phyloP scores from a whole-genome alignment of 2,329 filamentous ascomycete genomes.

The Ophiocordyceps robertsii region DNA sequence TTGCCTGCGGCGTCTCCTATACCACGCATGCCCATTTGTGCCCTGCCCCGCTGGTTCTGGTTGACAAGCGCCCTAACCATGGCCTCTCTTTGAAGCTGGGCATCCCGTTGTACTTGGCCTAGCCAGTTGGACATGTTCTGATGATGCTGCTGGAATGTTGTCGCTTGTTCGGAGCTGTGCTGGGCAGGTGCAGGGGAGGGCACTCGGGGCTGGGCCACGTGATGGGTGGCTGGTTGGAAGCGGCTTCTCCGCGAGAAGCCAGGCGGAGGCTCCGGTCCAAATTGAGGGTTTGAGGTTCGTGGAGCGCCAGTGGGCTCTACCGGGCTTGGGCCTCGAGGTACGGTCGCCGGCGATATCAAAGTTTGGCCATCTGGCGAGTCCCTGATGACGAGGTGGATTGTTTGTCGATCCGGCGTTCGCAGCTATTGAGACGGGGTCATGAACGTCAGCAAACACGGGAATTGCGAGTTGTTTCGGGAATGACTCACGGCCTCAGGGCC shows the following conservation, averaged over 20 bases:
- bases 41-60: slow-evolving; percentile 28
- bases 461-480: not conserved
- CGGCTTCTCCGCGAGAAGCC: slow-evolving; percentile 15
- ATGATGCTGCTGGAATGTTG: slow-evolving; percentile 23
- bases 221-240: slow-evolving; percentile 12
- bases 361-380: slow-evolving; percentile 19
- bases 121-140: slow-evolving; percentile 31
- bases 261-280: slow-evolving; percentile 15
- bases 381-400: slow-evolving; percentile 39
- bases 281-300: slow-evolving; percentile 6
- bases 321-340: slow-evolving; percentile 13
- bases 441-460: not conserved
- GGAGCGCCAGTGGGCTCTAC: slow-evolving; percentile 11
- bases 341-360: slow-evolving; percentile 10
- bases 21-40: slow-evolving; percentile 26
- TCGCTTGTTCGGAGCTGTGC: slow-evolving; percentile 14
- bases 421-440: slow-evolving; percentile 19
- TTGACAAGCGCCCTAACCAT: slow-evolving; percentile 25
- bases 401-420: slow-evolving; percentile 30
- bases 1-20: slow-evolving; percentile 18
- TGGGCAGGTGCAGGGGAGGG: slow-evolving; percentile 15
- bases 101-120: slow-evolving; percentile 24
- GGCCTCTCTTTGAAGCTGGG: slow-evolving; percentile 21
- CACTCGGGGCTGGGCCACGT: slow-evolving; percentile 15
- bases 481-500: slow-evolving; percentile 37